Percentiles rank a stretch among this genome's conserved stretches.
Evolutionary conservation across 345 rosid genomes (phyloP).

Genomic region (Eucalyptus lansdowneana): DNA sequence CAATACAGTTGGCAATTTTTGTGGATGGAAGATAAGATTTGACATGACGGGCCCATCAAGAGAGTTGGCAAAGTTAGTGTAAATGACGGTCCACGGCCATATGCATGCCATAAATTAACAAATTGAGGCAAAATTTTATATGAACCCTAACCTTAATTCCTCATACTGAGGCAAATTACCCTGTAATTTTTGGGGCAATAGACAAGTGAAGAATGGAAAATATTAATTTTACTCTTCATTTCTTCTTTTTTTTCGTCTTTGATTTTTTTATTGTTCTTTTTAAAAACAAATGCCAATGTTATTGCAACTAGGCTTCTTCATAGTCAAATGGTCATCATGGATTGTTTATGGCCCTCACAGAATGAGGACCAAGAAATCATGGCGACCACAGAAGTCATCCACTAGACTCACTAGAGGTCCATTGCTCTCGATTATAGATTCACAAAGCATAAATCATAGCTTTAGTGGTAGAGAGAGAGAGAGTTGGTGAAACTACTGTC

Average conservation of each 20-base stretch:
- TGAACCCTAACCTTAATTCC: neutral
- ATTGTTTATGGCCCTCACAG: conserved; percentile 71
- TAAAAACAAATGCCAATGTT: conserved; percentile 4
- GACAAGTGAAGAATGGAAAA: neutral
- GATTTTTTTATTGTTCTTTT: too few relatives aligned
- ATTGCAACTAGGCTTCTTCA: conserved; percentile 96
- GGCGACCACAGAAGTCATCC: conserved; percentile 9
- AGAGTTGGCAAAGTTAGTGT: neutral
- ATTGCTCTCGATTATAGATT: conserved; percentile 11
- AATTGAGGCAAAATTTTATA: neutral
- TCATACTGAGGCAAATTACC: neutral
- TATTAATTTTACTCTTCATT: neutral
- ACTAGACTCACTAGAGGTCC: conserved; percentile 35
- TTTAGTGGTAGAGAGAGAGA: neutral
- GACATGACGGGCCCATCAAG: neutral
- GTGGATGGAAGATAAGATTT: neutral
- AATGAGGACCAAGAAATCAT: conserved; percentile 28
- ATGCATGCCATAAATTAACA: neutral
- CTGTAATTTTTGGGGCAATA: neutral
- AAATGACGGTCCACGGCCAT: neutral
- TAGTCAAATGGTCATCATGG: conserved; percentile 68
- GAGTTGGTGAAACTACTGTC: accelerated
- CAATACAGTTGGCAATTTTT: neutral
- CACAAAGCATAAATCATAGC: conserved; percentile 4
- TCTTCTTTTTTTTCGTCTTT: neutral